phyloP scores from a whole-genome alignment of 169 alveolate species.

The Plasmodium gonderi region DNA sequence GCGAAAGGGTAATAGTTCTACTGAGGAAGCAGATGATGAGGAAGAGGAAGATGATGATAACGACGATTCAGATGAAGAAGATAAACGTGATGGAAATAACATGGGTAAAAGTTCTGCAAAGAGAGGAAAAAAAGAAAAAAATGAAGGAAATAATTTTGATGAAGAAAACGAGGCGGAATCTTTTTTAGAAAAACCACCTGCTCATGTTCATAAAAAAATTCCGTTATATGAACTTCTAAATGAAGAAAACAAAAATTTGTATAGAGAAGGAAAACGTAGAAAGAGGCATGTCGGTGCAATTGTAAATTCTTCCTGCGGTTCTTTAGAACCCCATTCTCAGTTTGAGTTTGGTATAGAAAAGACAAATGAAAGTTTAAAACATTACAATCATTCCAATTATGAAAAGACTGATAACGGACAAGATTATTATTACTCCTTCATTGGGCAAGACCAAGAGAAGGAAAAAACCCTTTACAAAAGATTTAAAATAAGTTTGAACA shows the following conservation, averaged over 20 bases:
- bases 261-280: background rate
- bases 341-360: no score
- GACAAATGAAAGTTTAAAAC: background rate
- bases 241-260: background rate
- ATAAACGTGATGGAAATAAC: background rate
- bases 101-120: background rate
- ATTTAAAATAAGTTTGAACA: constrained; percentile 44
- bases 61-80: background rate
- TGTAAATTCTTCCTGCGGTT: no score
- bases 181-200: constrained; percentile 13
- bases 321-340: no score
- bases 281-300: background rate
- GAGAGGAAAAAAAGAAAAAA: background rate
- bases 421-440: background rate
- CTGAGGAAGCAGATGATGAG: background rate
- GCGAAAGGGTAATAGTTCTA: no score
- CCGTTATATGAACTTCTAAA: background rate
- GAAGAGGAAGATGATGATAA: background rate
- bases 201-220: background rate
- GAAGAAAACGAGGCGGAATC: constrained; percentile 4
- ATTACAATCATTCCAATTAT: no score
- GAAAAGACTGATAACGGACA: background rate
- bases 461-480: constrained; percentile 28
- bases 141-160: background rate
- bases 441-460: background rate